Base-by-base conservation (phyloP, 2,329 filamentous ascomycete species). In the Botryotinia narcissicola region DNA sequence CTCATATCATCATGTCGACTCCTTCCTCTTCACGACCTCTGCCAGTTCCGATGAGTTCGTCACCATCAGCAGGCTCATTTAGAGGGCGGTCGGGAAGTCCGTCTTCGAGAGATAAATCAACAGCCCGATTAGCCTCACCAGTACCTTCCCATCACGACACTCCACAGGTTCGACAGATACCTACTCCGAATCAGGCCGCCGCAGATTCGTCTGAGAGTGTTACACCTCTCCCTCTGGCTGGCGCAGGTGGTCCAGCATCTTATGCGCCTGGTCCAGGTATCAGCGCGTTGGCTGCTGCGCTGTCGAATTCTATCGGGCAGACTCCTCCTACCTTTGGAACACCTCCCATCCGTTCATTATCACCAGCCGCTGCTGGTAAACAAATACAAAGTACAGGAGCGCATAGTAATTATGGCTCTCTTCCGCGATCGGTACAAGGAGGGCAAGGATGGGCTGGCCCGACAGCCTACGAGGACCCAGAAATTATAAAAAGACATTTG, bases 401-500 rank as follows among this genome's bases (percentile, higher is more conserved):
- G 4, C 89, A 89, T 40, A 92, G 91, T 75, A 93, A 92, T 79
- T 97, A 96, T 82, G 95, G 94, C 71, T 97, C 94, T 16, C 94
- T 89, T 68, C 87, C 87, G 59, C 88, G 87, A 68, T 81, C 81
- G 20, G 74, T 82, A 75, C 81, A 83, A 74, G 80, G 85, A 29
- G 75, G 80, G 70, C 80, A 82, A 64, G 80, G 85, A 68, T 82
- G 81, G 74, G 82, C 83, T 68, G 87, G 86, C 66, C 83, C 85
- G 59, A 89, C 86, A 35, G 90, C 91, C 7, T 92, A 91, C 80
- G 95, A 98, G 83, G 94, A 98, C 79, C 92, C 94, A 25, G 95
- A 98, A 81, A 93, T 98, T 71, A 89, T 99, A 77, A 94, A 91
- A 81, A 88, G 95, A 77, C 96, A 99, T 85, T 84, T 97, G 78